A percentile compares a stretch with the other conserved stretches of the same genome.
These are phyloP conservation scores for Platanthera zijinensis DNA, from an alignment of 106 monocot genomes.

Conservation along the genomic window DNA sequence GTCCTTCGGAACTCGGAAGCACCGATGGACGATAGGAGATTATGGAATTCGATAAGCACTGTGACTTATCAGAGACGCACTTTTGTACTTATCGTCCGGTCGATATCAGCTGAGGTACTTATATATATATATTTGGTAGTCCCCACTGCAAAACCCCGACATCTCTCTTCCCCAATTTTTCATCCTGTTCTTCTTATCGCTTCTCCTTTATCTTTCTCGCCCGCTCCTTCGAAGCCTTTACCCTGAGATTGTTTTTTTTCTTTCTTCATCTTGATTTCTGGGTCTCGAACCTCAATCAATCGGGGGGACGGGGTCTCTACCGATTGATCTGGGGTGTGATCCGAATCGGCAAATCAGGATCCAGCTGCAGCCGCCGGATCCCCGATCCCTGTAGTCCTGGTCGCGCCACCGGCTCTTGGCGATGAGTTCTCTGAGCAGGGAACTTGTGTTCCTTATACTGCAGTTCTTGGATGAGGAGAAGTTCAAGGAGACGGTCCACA, in stretches of 20 bases:
- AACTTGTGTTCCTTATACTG: slow-evolving; percentile 26
- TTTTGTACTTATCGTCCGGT: not conserved
- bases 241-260: slow-evolving; percentile 2
- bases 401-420: not conserved
- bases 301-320: not conserved
- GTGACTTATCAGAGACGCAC: not conserved
- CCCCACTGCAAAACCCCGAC: slow-evolving; percentile 8
- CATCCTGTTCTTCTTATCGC: not conserved
- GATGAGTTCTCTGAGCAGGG: slow-evolving; percentile 16
- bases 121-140: not conserved
- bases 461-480: slow-evolving; percentile 29
- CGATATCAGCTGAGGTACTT: slow-evolving; percentile 1
- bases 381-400: not conserved
- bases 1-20: not conserved
- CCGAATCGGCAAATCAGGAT: not conserved
- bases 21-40: not conserved
- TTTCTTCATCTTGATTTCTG: not conserved
- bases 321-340: not conserved
- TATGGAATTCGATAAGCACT: not conserved
- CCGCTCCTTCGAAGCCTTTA: not conserved
- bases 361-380: not conserved
- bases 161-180: slow-evolving; percentile 9
- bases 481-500: slow-evolving; percentile 29
- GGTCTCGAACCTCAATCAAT: not conserved
- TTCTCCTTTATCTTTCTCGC: not conserved